Evolutionary conservation across 148 eudicot genomes (phyloP).

Genomic region (Euryodendron excelsum): DNA sequence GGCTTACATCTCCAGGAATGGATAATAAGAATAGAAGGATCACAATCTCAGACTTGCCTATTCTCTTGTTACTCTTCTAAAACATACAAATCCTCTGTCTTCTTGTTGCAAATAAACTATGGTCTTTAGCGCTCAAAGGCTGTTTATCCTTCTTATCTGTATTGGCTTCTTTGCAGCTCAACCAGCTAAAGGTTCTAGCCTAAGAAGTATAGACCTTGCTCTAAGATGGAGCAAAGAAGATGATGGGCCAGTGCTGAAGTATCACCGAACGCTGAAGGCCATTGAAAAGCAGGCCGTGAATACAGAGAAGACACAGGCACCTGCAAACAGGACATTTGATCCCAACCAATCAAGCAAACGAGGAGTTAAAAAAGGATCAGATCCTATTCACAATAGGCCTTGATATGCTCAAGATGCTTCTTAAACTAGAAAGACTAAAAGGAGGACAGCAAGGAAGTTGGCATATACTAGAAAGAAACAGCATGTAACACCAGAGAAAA

Average conservation of each 20-base stretch:
- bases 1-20: slow-evolving; percentile 46
- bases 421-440: slow-evolving; percentile 5
- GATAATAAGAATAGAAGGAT: slow-evolving; percentile 35
- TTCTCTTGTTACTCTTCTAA: slow-evolving; percentile 28
- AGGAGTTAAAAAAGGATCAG: slow-evolving; percentile 62
- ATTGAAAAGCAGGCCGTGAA: slow-evolving; percentile 28
- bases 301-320: slow-evolving; percentile 26
- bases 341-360: slow-evolving; percentile 55
- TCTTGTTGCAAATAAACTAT: slow-evolving; percentile 28
- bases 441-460: slow-evolving; percentile 13
- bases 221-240: slow-evolving; percentile 17
- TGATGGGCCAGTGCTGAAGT: slow-evolving; percentile 9
- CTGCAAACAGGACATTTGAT: slow-evolving; percentile 32
- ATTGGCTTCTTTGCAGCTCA: slow-evolving; percentile 41
- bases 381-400: slow-evolving; percentile 78
- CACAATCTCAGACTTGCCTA: slow-evolving; percentile 32
- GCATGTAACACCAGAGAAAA: not conserved
- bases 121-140: slow-evolving; percentile 30
- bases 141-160: slow-evolving; percentile 42
- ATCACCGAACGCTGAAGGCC: slow-evolving; percentile 33
- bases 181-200: slow-evolving; percentile 40
- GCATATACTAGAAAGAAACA: not conserved
- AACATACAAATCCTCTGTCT: slow-evolving; percentile 1
- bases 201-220: slow-evolving; percentile 32
- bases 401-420: slow-evolving; percentile 24